Evolutionary conservation across 1,284 basidiomycete genomes (phyloP).

Genomic region (Cryptococcus sp.): DNA sequence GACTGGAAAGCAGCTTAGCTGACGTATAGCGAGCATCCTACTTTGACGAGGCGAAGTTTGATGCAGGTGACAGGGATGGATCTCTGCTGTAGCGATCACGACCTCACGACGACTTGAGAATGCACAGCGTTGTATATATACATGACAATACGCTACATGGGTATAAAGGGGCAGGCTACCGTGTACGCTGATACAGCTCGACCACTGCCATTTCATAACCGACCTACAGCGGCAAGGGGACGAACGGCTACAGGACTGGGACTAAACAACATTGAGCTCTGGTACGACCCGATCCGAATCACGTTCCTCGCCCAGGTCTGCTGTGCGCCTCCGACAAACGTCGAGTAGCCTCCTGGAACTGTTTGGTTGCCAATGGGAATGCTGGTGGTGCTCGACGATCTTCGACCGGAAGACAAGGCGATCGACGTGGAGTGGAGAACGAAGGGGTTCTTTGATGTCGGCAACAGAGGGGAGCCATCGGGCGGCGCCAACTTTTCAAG

Average conservation of each 20-base stretch:
- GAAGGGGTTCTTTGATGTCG: slow-evolving; percentile 1
- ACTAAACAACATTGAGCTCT: slow-evolving; percentile 29
- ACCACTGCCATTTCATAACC: background rate
- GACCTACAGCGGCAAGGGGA: background rate
- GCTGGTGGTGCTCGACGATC: background rate
- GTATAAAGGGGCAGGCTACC: background rate
- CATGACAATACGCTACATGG: background rate
- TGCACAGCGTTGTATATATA: background rate
- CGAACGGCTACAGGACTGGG: slow-evolving; percentile 32
- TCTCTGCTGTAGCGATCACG: slow-evolving; percentile 2
- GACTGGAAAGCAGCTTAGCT: too few relatives aligned
- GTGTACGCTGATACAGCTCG: background rate
- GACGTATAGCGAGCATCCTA: slow-evolving; percentile 59
- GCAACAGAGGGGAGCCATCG: background rate
- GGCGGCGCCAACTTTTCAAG: background rate
- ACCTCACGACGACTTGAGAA: background rate
- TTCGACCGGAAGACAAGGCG: background rate
- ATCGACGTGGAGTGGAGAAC: slow-evolving; percentile 1
- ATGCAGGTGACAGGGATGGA: slow-evolving; percentile 42
- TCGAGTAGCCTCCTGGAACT: background rate
- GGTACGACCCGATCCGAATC: slow-evolving; percentile 29
- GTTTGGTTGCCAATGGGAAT: background rate
- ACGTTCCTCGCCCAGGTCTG: slow-evolving; percentile 23
- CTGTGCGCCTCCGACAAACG: slow-evolving; percentile 8
- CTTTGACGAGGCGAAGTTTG: slow-evolving; percentile 62